Conservation (phyloP, 2,329 filamentous ascomycete species). For the Pseudogymnoascus sp. region DNA sequence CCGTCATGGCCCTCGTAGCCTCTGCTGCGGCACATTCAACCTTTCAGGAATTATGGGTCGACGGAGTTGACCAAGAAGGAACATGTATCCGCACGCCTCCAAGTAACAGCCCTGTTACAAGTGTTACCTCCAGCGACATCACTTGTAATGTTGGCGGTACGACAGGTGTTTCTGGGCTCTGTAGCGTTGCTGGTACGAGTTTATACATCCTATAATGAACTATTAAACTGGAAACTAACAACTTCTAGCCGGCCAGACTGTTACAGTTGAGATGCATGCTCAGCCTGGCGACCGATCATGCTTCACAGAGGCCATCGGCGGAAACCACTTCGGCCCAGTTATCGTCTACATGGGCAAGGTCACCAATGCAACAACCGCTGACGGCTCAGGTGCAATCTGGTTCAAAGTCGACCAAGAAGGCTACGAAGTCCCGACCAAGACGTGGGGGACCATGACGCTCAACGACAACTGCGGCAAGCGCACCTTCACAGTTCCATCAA, state of each 20-base stretch:
- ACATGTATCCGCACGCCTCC: conserved; percentile 40
- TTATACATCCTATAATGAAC: conserved; percentile 23
- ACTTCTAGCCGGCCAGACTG: conserved; percentile 40
- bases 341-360: conserved; percentile 40
- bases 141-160: conserved; percentile 38
- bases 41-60: conserved; percentile 39
- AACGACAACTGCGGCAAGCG: conserved; percentile 33
- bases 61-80: conserved; percentile 40
- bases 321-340: conserved; percentile 36
- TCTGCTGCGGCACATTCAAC: conserved; percentile 35
- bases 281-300: conserved; percentile 40
- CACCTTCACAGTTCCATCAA: conserved; percentile 41
- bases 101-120: conserved; percentile 42
- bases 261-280: conserved; percentile 45
- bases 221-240: conserved; percentile 37
- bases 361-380: conserved; percentile 36
- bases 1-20: conserved; percentile 11
- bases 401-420: conserved; percentile 40
- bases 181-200: not conserved
- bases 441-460: conserved; percentile 17
- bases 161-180: conserved; percentile 28
- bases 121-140: conserved; percentile 37
- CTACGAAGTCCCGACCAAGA: conserved; percentile 15
- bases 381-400: conserved; percentile 34
- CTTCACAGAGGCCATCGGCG: conserved; percentile 39